Evolutionary conservation across 1,139 yeast genomes (phyloP), one percentile per base, ranked within the genome.

Genomic region (Hyphopichia burtonii): DNA sequence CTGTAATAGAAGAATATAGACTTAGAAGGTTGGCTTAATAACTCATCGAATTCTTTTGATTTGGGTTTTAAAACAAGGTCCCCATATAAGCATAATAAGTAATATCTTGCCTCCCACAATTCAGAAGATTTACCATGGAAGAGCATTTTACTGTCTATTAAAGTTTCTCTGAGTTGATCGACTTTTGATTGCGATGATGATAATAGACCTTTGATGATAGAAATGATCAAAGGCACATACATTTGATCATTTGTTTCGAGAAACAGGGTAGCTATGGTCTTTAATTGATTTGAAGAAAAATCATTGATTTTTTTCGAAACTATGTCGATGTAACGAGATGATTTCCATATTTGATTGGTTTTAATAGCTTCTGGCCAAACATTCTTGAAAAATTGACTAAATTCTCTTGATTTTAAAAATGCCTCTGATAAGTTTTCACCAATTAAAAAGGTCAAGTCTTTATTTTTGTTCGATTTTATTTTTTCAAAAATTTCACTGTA

Each of bases 401-500:
- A 65, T 41, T 83, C 89, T 65, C 94, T 76, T 6, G 83, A 83
- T 49, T 68, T 75, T 4, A 72, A 65, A 53, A 73, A 77, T 10
- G 84, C 76, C 9, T 65, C 61, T 3, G 81, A 59, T 14, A 83
- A 48, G 20, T 67, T 63, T 2, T 58, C 53, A 38, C 75, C 72
- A n/a, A 78, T 53, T 1, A 44, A 43, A 5, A 50, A 44, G 9
- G 50, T 42, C 0, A 46, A 31, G 1, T 46, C 37, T 6, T 43
- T 41, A 11, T 45, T 43, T 9, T 40, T 31, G 14, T 37, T 39
- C 4, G 37, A 4, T n/a, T 17, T n/a, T 42, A 43, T 36, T 19
- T 22, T 41, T 3, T 52, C 49, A n/a, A 65, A 45, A 4, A 66
- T 52, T 1, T 49, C 51, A 38, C 66, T 50, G 20, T 79, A 55